Base-by-base conservation (phyloP, 805 yeast genomes). In the Diddensiella transvaalensis region DNA sequence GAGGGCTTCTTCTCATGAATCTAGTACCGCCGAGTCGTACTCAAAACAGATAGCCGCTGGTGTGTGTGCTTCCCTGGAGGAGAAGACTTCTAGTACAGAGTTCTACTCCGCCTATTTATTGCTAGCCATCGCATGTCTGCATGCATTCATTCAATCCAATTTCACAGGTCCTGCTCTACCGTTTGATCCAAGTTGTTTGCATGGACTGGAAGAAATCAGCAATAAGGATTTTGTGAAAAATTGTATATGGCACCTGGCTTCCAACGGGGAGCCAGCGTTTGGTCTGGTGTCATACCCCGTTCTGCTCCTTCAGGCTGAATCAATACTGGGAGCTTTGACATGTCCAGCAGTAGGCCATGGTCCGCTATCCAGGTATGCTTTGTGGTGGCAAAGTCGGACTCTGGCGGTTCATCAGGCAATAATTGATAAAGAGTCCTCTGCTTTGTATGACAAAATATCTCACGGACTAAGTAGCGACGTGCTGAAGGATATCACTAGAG, bases 101-200 rank as follows among this genome's bases (percentile, higher is more conserved):
- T 8, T 35, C 8, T 22, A 17, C 19, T 37, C 23, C 15, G 41
- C 41, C 4, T 23, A 29, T n/a, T 22, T 51, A 8, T 29, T 44
- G 22, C 13, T 75, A 15, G 85, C 87, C 2, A 73, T 87, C 51
- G 74, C 84, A 1, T 66, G 80, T 2, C 67, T 87, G 22, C 89
- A 88, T 60, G 61, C 77, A 1, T 90, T 85, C 60, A 68, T 85
- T 13, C 95, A 87, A 62, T 66, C 76, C 44, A 90, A 90, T 63
- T 87, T 75, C 65, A 87, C 96, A 0, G 97, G 97, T 5, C 96
- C 96, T 3, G 74, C 76, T 22, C 59, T 79, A 2, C 73, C 74
- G 3, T 55, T 70, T 19, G 65, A 64, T 2, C 56, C 74, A 58
- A 48, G 18, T 70, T 54, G 47, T 43, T 39, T 4, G 40, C 44